Evolutionary conservation across 495 filamentous ascomycete species (phyloP).

Genomic region (Penicillium malachiteum): DNA sequence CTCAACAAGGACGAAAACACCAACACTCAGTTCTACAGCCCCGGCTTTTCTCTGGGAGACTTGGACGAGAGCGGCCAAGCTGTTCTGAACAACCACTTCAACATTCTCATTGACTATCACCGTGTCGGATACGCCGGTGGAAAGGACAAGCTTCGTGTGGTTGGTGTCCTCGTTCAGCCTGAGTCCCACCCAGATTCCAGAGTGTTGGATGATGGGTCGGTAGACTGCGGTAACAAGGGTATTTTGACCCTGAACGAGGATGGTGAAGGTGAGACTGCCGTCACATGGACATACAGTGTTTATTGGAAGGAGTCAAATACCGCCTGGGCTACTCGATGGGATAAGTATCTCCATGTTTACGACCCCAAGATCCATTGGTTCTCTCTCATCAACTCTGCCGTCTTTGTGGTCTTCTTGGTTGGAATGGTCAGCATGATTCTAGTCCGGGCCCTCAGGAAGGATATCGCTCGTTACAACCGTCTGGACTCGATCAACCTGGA

Average conservation of each 20-base stretch:
- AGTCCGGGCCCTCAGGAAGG: constrained; percentile 80
- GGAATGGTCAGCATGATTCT: constrained; percentile 89
- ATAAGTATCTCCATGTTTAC: constrained; percentile 94
- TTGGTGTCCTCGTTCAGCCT: constrained; percentile 86
- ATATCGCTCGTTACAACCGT: constrained; percentile 93
- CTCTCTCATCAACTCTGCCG: constrained; percentile 88
- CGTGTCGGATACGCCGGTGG: constrained; percentile 51
- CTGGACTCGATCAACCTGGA: constrained; percentile 84
- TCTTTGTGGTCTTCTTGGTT: constrained; percentile 89
- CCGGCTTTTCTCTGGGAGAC: constrained; percentile 82
- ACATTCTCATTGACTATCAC: constrained; percentile 93
- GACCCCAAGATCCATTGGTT: constrained; percentile 99
- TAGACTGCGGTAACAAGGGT: constrained; percentile 57
- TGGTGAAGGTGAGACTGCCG: constrained; percentile 53
- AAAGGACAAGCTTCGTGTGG: constrained; percentile 73
- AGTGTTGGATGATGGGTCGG: constrained; percentile 51
- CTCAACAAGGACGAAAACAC: constrained; percentile 70
- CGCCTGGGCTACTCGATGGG: constrained; percentile 94
- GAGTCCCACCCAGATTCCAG: constrained; percentile 63
- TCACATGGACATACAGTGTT: constrained; percentile 88
- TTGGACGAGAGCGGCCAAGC: constrained; percentile 54
- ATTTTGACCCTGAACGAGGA: constrained; percentile 64
- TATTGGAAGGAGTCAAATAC: constrained; percentile 77
- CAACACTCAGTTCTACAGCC: constrained; percentile 73
- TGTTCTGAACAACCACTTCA: constrained; percentile 86